Base-by-base conservation (phyloP, 129 eudicot genomes). In the Helianthus annuus region DNA sequence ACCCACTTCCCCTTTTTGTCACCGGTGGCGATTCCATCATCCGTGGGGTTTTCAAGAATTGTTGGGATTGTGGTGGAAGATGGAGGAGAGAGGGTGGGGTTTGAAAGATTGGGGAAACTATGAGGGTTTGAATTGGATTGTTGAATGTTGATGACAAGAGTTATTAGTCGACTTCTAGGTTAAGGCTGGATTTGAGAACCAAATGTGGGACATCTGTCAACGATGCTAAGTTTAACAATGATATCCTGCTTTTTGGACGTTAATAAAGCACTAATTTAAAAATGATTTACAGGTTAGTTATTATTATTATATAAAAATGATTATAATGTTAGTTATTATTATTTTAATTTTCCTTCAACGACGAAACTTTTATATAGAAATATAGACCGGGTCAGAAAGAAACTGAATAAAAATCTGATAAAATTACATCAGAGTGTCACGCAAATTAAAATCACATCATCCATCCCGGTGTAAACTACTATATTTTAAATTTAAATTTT, bases 1-100 rank as follows among this genome's bases (percentile, higher is more conserved):
- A 75, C 19, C 85, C 95, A 2, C 79, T 86, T 15, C 81, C 69
- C 65, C 86, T 88, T 13, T 66, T 81, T 61, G 40, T 6, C 56
- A 10, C 60, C 62, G 75, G 69, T 44, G 85, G 71, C 4, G 87
- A 79, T 69, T 83, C 80, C 89, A 84, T 32, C 36, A 32, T 32
- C 36, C 36, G 36, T 3, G 36, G 36, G 36, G 36, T 32, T 1
- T 32, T 32, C 12, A 53, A 7, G 17, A 54, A 45, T 17, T 66
- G 15, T 54, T 66, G 58, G 79, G 79, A 75, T 55, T 66, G 36
- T 66, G 73, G 73, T 49, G 52, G 56, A 60, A 68, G 69, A 42
- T 4, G 29, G 64, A 16, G 69, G 36, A 32, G 2, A 12, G 5
- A 12, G 64, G 29, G 76, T 38, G 27, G n/a, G 13, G 10, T 69